Evolutionary conservation across 1,284 basidiomycete genomes (phyloP), one percentile per base, ranked within the genome.

Genomic region (Somion occarium): DNA sequence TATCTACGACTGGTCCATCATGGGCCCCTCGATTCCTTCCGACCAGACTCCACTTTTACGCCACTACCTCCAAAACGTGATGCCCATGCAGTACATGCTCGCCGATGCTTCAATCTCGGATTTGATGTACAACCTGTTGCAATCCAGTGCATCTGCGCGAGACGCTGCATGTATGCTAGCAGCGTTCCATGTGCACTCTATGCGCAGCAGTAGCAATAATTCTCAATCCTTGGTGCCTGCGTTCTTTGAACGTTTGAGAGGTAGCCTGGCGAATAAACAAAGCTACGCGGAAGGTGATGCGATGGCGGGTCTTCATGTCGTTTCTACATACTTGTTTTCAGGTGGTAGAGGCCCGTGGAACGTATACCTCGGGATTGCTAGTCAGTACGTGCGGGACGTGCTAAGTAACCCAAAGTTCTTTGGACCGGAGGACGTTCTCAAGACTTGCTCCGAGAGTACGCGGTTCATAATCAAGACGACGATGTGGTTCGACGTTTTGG

Each of bases 401-500:
- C 73, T 90, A 49, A 58, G 61, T 25, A 61, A 67, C 56, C 59
- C 56, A 20, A 53, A 52, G 15, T 67, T 58, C 59, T 64, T 62
- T 41, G 71, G 72, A 27, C 71, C 76, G 18, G 66, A 71, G 55
- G 72, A 73, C 48, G 75, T 75, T 5, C 72, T 87, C n/a, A 53
- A 69, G 26, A 54, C 53, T 9, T 81, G 79, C 58, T 58, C 61
- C 19, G 71, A 74, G 56, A 73, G 70, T 64, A 74, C 69, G 62
- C 78, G 69, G 30, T 90, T 89, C 65, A 82, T 91, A 58, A 76
- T 91, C 66, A 87, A 87, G 64, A 86, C 87, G 22, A 81, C 87
- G 38, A 83, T 92, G 54, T 91, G 89, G 89, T 90, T 89, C 61
- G 89, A 92, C 65, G 87, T 91, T 38, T 73, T 91, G 39, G 86